These are phyloP conservation scores for Plasmodium inui DNA, from an alignment of 169 alveolate species.

Conservation along the genomic window DNA sequence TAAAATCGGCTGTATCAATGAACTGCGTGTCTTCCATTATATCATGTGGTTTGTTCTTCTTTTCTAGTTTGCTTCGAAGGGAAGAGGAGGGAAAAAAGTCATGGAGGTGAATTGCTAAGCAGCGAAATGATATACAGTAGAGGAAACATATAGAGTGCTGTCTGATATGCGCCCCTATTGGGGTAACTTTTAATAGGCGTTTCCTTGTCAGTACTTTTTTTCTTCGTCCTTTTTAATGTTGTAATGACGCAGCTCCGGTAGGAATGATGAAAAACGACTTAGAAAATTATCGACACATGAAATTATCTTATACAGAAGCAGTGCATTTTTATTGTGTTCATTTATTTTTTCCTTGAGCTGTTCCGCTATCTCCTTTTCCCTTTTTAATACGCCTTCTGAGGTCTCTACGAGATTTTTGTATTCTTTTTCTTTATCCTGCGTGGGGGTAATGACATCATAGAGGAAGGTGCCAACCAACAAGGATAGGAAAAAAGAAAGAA, in stretches of 20 bases:
- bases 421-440: conserved; percentile 44
- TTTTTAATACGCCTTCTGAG: conserved; percentile 38
- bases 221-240: conserved; percentile 64
- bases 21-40: conserved; percentile 63
- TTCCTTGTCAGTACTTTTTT: conserved; percentile 1
- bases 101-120: neutral
- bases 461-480: neutral
- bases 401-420: conserved; percentile 32
- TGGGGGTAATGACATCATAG: neutral
- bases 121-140: neutral
- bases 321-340: conserved; percentile 55
- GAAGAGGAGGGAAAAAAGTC: neutral
- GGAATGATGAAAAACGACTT: conserved; percentile 61
- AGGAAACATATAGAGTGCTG: neutral
- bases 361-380: conserved; percentile 46
- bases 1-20: conserved; percentile 49
- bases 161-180: neutral
- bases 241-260: conserved; percentile 69
- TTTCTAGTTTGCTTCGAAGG: conserved; percentile 23
- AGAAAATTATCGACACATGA: conserved; percentile 62
- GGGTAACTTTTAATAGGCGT: neutral
- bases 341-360: conserved; percentile 58
- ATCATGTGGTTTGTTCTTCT: conserved; percentile 57
- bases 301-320: conserved; percentile 47
- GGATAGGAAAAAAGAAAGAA: neutral